Percentiles rank a stretch among this genome's conserved stretches.
Conservation (phyloP, 176 grass and related monocot genomes). For the Alopecurus myosuroides region DNA sequence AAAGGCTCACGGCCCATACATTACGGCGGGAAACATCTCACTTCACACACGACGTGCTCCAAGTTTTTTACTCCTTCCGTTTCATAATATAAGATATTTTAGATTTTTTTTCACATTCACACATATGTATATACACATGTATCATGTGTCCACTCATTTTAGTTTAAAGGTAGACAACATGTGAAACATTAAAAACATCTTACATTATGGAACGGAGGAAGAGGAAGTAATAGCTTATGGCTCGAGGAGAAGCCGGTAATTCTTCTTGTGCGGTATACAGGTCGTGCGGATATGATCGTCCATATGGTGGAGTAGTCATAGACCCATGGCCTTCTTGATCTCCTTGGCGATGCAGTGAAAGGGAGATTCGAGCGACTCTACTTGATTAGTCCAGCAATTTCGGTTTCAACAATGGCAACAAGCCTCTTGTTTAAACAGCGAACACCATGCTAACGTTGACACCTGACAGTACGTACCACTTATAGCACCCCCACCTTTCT, state of each 20-base stretch:
- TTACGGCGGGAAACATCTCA: too few relatives aligned
- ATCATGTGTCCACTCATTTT: too few relatives aligned
- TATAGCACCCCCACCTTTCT: not conserved
- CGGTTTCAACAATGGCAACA: not conserved
- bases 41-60: too few relatives aligned
- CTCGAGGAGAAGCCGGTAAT: not conserved
- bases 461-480: not conserved
- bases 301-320: not conserved
- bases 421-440: not conserved
- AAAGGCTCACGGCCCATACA: too few relatives aligned
- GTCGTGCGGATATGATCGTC: not conserved
- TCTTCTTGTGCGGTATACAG: not conserved
- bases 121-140: too few relatives aligned
- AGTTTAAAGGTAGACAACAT: too few relatives aligned
- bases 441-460: not conserved
- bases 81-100: too few relatives aligned
- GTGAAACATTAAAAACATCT: too few relatives aligned
- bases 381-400: not conserved
- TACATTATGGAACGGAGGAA: too few relatives aligned
- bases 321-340: not conserved
- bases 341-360: not conserved
- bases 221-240: too few relatives aligned
- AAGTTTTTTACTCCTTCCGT: too few relatives aligned
- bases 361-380: not conserved
- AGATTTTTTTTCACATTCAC: too few relatives aligned